Conservation (phyloP, 1,284 basidiomycete species). For the Salmacisia buchloeana region DNA sequence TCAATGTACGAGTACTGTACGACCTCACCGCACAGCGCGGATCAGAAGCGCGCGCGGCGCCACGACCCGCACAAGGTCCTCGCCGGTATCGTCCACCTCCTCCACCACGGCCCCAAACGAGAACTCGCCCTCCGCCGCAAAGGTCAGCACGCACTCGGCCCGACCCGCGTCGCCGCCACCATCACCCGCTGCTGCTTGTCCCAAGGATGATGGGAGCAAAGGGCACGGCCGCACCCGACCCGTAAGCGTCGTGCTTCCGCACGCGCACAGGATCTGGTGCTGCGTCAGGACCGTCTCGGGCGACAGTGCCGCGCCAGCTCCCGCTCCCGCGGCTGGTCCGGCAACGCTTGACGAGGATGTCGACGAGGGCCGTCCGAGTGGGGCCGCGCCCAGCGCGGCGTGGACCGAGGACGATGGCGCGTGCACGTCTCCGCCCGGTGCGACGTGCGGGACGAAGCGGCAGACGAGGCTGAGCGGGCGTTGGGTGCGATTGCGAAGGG, state of each 20-base stretch:
- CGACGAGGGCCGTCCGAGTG: no score
- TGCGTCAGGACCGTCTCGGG: not conserved
- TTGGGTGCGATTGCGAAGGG: slow-evolving; percentile 12
- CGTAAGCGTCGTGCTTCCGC: not conserved
- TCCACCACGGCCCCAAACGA: not conserved
- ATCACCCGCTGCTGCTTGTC: no score
- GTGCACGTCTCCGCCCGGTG: not conserved
- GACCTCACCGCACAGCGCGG: no score
- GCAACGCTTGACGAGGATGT: no score
- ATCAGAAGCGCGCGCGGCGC: no score
- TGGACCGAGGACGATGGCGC: not conserved
- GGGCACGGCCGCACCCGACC: slow-evolving; percentile 5
- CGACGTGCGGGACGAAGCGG: slow-evolving; percentile 21
- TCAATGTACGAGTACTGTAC: no score
- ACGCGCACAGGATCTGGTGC: not conserved
- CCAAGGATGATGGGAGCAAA: not conserved
- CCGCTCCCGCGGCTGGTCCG: not conserved
- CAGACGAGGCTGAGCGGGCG: slow-evolving; percentile 18
- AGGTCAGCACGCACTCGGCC: not conserved
- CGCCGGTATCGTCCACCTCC: not conserved
- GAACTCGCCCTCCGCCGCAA: not conserved
- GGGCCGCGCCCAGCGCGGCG: no score
- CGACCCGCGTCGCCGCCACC: not conserved
- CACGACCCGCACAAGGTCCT: no score
- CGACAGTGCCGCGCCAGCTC: not conserved